A percentile compares a stretch with the other conserved stretches of the same genome.
phyloP scores from a whole-genome alignment of 2,329 filamentous ascomycete species.

The Pseudogymnoascus sp. region DNA sequence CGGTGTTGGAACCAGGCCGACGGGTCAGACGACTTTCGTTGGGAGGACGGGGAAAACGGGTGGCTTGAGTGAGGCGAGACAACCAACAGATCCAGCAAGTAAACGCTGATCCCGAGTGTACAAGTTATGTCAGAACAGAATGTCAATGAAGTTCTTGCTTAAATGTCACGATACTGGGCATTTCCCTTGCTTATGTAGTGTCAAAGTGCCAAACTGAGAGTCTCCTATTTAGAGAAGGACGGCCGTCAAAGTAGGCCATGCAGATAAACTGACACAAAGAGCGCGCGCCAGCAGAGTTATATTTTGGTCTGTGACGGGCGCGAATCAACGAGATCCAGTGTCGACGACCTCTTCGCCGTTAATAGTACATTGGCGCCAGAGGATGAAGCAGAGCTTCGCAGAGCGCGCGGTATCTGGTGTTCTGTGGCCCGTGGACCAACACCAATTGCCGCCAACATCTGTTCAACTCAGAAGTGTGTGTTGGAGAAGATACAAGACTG shows the following conservation, averaged over 20 bases:
- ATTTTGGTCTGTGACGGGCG: slow-evolving; percentile 1
- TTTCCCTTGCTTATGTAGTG: background rate
- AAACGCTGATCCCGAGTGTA: background rate
- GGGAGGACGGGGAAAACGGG: background rate
- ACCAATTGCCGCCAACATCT: background rate
- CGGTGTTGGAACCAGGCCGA: background rate
- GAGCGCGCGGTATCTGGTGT: background rate
- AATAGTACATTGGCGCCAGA: background rate
- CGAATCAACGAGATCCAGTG: slow-evolving; percentile 7
- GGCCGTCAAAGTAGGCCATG: slow-evolving; percentile 6
- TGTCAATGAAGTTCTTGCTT: background rate
- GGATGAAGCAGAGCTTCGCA: background rate
- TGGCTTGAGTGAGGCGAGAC: background rate
- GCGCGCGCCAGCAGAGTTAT: slow-evolving; percentile 3
- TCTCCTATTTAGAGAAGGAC: background rate
- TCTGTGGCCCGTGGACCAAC: background rate
- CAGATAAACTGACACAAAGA: slow-evolving; percentile 3
- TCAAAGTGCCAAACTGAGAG: background rate
- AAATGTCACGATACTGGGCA: background rate
- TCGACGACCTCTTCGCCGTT: background rate
- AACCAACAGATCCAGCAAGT: background rate
- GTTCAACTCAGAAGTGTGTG: background rate
- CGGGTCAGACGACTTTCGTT: background rate
- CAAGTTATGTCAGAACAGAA: background rate
- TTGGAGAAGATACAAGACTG: background rate